These are phyloP conservation scores for Leccinum olivaceopallidum DNA, from an alignment of 768 basidiomycete species.

Conservation along the genomic window DNA sequence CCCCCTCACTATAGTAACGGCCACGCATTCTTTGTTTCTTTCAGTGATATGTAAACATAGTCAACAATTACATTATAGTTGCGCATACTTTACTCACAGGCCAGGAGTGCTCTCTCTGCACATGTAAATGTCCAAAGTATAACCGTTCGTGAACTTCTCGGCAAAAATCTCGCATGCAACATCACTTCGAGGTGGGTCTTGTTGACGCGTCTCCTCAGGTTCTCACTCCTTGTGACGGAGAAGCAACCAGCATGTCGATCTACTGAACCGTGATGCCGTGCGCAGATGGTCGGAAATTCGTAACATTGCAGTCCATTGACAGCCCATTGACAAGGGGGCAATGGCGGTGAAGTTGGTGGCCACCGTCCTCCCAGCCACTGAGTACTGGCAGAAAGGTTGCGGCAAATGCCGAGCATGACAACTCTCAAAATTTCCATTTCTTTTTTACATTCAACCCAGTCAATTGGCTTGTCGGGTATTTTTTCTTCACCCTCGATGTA, in stretches of 20 bases:
- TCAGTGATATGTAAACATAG: background rate
- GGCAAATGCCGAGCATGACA: slow-evolving; percentile 2
- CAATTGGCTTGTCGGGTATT: slow-evolving; percentile 29
- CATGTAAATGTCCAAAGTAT: background rate
- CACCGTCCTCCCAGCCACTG: background rate
- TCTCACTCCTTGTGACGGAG: background rate
- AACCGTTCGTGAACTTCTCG: background rate
- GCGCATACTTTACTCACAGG: background rate
- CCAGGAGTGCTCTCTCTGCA: background rate
- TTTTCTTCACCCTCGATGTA: slow-evolving; percentile 11
- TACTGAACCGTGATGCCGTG: too few species aligned
- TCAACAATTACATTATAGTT: background rate
- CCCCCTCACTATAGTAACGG: background rate
- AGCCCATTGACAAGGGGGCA: background rate
- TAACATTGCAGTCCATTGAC: background rate
- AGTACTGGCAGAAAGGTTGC: background rate
- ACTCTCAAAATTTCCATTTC: too few species aligned
- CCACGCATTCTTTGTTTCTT: background rate
- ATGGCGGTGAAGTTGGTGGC: background rate
- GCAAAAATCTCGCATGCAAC: background rate
- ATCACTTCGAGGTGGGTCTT: background rate
- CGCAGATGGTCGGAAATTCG: background rate
- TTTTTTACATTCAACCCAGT: slow-evolving; percentile 21
- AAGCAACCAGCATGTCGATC: background rate
- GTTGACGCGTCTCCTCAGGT: background rate